Evolutionary conservation across 768 basidiomycete species (phyloP), one percentile per base, ranked within the genome.

Genomic region (Kwoniella sp.): DNA sequence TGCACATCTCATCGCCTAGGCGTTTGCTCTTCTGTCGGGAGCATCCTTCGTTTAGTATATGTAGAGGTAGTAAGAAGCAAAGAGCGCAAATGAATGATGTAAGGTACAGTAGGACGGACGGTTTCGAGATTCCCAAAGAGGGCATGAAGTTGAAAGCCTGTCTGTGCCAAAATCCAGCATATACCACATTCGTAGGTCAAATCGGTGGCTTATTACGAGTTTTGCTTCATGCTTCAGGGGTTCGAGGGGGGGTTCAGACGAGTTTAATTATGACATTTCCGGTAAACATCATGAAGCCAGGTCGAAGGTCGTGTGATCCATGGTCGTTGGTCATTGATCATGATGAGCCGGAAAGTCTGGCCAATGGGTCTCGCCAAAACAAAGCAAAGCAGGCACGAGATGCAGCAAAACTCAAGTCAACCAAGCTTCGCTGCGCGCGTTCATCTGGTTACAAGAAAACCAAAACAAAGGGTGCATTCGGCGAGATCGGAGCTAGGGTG

Each of bases 261-360:
- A 45, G 41, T 45, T 45, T 45, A 45, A 45, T 45, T 45, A 45
- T 45, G 41, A 11, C 41, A 45, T 45, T 45, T 45, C 41, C 41
- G 41, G 41, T 45, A 45, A 45, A 45, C 41, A 45, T 45, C 41
- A 3, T 17, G 11, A 45, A 17, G 34, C 13, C 34, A 5, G 34
- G 7, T 45, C 8, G 41, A 9, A 17, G 5, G 41, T 45, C 41
- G 41, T 20, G 41, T 45, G 41, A 45, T 45, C 41, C 13, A 13
- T 34, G 34, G 7, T 13, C 13, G 34, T 34, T 34, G 34, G 34
- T n/a, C n/a, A n/a, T n/a, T n/a, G n/a, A 34, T 13, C 34, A 13
- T 5, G 34, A 34, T 5, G 34, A 5, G 34, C 34, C 34, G 20
- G 15, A 45, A 45, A 45, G 41, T 45, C 41, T 45, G 41, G 41